Percentiles rank a stretch among this genome's conserved stretches.
phyloP scores from a whole-genome alignment of 2,329 filamentous ascomycete genomes.

The Alternaria sp. region DNA sequence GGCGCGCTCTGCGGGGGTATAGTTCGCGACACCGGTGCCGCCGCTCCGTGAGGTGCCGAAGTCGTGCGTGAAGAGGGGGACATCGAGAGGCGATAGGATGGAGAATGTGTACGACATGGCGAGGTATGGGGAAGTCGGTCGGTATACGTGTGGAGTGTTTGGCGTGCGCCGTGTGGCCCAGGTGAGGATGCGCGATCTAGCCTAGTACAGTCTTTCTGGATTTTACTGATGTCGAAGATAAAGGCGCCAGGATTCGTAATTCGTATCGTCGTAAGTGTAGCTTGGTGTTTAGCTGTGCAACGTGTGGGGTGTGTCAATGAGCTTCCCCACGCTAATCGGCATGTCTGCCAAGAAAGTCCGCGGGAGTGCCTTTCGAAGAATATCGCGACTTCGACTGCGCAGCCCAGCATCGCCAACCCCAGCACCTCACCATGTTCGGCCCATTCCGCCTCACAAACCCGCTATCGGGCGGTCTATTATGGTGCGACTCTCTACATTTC shows the following conservation, averaged over 20 bases:
- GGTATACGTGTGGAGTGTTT: neutral
- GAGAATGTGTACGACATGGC: slow-evolving; percentile 98
- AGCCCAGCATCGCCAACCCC: slow-evolving; percentile 13
- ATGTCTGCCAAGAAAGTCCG: slow-evolving; percentile 40
- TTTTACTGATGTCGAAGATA: neutral
- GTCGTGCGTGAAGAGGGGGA: slow-evolving; percentile 94
- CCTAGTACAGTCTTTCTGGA: neutral
- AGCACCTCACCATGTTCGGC: slow-evolving; percentile 47
- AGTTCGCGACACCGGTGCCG: slow-evolving; percentile 89
- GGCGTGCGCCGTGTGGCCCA: neutral
- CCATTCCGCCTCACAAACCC: slow-evolving; percentile 50
- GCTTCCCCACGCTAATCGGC: slow-evolving; percentile 35
- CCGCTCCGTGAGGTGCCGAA: slow-evolving; percentile 97
- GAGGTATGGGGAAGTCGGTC: neutral
- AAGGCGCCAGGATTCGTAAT: neutral
- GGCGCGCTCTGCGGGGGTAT: slow-evolving; percentile 85
- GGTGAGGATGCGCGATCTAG: neutral
- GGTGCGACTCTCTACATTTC: slow-evolving; percentile 28
- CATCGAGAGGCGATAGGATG: slow-evolving; percentile 94
- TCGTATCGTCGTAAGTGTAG: slow-evolving; percentile 1
- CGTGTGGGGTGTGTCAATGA: slow-evolving; percentile 8
- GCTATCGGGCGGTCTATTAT: slow-evolving; percentile 49
- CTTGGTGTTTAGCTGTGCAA: neutral
- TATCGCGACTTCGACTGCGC: slow-evolving; percentile 21
- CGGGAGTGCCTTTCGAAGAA: slow-evolving; percentile 36